A percentile compares a stretch with the other conserved stretches of the same genome.
Conservation (phyloP, 371 early-diverging fungal species). For the Mucor sp. region DNA sequence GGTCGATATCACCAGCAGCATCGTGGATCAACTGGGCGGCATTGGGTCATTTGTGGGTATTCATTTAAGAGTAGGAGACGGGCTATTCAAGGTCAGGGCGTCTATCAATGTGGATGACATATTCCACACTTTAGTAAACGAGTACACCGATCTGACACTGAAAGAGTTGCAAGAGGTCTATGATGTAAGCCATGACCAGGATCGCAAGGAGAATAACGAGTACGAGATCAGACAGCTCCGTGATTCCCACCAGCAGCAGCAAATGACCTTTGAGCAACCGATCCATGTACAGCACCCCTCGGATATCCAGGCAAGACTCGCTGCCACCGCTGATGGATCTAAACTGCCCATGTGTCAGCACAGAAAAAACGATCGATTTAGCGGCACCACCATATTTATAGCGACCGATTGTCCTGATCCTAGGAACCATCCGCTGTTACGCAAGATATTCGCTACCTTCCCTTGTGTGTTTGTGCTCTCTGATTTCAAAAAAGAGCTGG, state of each 20-base stretch:
- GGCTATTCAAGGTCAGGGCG: constrained; percentile 46
- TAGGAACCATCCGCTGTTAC: constrained; percentile 54
- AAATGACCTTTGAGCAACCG: constrained; percentile 15
- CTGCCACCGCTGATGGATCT: constrained; percentile 23
- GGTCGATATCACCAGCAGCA: constrained; percentile 34
- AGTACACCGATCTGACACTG: constrained; percentile 40
- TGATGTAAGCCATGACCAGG: constrained; percentile 36
- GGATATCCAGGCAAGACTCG: constrained; percentile 10
- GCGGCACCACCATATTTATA: constrained; percentile 50
- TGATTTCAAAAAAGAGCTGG: constrained; percentile 52
- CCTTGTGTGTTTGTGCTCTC: constrained; percentile 61
- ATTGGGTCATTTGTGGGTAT: constrained; percentile 47
- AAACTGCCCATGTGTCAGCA: constrained; percentile 18
- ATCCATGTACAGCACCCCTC: constrained; percentile 41
- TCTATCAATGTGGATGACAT: constrained; percentile 50
- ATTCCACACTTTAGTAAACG: constrained; percentile 41
- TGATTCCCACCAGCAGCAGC: constrained; percentile 8
- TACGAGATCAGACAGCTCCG: constrained; percentile 47
- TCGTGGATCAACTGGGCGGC: constrained; percentile 51
- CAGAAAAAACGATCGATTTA: constrained; percentile 17
- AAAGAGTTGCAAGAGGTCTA: constrained; percentile 29
- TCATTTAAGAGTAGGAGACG: constrained; percentile 60
- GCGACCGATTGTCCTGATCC: constrained; percentile 64
- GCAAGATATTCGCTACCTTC: constrained; percentile 58
- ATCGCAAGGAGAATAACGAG: constrained; percentile 40